phyloP scores from a whole-genome alignment of 345 rosid species.

The Melaleuca quinquenervia region DNA sequence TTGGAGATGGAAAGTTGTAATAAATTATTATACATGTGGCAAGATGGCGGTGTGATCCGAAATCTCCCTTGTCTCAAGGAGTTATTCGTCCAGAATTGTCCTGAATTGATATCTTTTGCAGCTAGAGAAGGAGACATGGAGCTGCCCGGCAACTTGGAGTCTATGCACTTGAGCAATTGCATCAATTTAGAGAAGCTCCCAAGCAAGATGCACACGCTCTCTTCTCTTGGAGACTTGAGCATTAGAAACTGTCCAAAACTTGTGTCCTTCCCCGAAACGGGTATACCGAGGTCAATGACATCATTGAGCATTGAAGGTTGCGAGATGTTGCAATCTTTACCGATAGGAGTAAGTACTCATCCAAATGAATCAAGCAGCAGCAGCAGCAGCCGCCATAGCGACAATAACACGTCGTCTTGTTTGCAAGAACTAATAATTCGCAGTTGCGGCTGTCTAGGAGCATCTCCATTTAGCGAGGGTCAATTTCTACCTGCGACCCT shows the following conservation, averaged over 20 bases:
- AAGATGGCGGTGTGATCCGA: neutral
- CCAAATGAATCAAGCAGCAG: neutral
- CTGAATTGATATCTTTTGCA: neutral
- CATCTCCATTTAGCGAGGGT: neutral
- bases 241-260: neutral
- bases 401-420: neutral
- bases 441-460: neutral
- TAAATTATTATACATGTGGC: neutral
- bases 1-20: neutral
- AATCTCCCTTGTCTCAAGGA: neutral
- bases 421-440: rapidly evolving
- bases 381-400: neutral
- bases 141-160: neutral
- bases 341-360: neutral
- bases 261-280: neutral
- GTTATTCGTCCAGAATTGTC: neutral
- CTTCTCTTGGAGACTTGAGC: neutral
- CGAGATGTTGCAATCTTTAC: neutral
- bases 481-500: neutral
- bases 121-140: neutral
- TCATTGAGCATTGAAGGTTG: rapidly evolving
- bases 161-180: neutral
- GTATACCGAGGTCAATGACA: neutral
- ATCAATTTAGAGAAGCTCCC: neutral
- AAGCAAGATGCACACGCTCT: neutral